Conservation (phyloP, 208 protist species). For the Vickermania spadyakhi region DNA sequence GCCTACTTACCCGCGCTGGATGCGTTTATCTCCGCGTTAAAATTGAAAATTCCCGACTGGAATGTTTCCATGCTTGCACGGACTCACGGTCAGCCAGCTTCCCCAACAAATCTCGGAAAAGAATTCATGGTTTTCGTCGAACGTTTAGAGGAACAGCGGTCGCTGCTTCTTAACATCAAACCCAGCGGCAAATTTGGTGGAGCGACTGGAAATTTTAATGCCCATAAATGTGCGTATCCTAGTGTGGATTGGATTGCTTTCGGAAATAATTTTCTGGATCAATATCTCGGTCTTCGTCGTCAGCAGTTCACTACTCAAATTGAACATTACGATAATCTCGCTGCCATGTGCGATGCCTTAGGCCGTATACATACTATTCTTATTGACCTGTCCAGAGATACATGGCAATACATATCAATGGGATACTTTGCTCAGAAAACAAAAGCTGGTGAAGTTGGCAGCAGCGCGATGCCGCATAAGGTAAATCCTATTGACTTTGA, state of each 20-base stretch:
- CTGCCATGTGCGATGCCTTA: conserved; percentile 85
- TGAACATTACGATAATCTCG: conserved; percentile 93
- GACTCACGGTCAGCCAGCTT: conserved; percentile 93
- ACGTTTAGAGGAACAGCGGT: conserved; percentile 72
- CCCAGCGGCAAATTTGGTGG: conserved; percentile 90
- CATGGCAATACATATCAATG: conserved; percentile 94
- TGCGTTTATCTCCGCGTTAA: conserved; percentile 32
- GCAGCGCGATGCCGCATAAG: conserved; percentile 96
- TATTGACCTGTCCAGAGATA: conserved; percentile 88
- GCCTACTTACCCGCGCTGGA: conserved; percentile 72
- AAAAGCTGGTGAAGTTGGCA: conserved; percentile 90
- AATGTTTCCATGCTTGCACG: conserved; percentile 89
- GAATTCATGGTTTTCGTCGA: conserved; percentile 91
- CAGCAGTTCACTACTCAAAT: conserved; percentile 93
- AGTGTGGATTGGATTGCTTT: conserved; percentile 80
- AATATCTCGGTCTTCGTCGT: conserved; percentile 66
- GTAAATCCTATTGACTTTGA: conserved; percentile 98
- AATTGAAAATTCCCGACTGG: conserved; percentile 53
- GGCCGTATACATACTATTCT: conserved; percentile 90
- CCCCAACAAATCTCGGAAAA: conserved; percentile 91
- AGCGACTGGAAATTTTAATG: conserved; percentile 92
- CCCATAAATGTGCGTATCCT: conserved; percentile 87
- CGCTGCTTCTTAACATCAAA: conserved; percentile 39
- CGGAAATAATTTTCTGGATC: conserved; percentile 66
- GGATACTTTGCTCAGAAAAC: conserved; percentile 93